A percentile compares a stretch with the other conserved stretches of the same genome.
These are phyloP conservation scores for Sclerotinia borealis DNA, from an alignment of 2,329 filamentous ascomycete genomes.

Conservation along the genomic window DNA sequence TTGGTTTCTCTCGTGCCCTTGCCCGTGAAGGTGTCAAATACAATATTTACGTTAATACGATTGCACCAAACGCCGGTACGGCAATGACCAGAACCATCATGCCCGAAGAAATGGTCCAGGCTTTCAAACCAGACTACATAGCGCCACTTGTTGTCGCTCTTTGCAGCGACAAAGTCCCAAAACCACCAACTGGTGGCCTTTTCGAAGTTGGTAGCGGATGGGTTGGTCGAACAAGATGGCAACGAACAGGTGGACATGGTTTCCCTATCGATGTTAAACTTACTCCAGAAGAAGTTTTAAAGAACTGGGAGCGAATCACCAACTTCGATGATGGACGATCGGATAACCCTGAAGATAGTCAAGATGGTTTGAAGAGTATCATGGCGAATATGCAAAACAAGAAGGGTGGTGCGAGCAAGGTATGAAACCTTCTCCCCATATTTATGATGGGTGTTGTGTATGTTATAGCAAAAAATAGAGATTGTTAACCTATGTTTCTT, in stretches of 20 bases:
- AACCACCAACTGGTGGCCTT: conserved; percentile 76
- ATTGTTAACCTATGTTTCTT: conserved; percentile 22
- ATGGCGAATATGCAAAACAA: conserved; percentile 81
- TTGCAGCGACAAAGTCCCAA: conserved; percentile 76
- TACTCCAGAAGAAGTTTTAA: conserved; percentile 76
- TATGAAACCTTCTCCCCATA: conserved; percentile 41
- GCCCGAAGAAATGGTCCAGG: conserved; percentile 95
- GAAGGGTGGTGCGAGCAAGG: conserved; percentile 48
- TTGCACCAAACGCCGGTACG: conserved; percentile 94
- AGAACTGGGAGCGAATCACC: conserved; percentile 70
- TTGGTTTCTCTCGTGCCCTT: conserved; percentile 89
- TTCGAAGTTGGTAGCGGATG: conserved; percentile 96
- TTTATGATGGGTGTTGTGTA: conserved; percentile 14
- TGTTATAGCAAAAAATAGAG: conserved; percentile 26
- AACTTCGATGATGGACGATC: conserved; percentile 84
- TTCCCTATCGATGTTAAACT: conserved; percentile 84
- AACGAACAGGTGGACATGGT: conserved; percentile 79
- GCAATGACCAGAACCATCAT: conserved; percentile 91
- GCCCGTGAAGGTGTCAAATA: conserved; percentile 93
- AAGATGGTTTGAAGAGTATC: conserved; percentile 72
- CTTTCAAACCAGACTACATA: conserved; percentile 98
- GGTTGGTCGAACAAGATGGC: conserved; percentile 89
- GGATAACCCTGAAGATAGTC: conserved; percentile 75
- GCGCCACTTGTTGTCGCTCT: conserved; percentile 87
- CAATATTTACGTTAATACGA: conserved; percentile 97